Base-by-base conservation (phyloP, 2,329 filamentous ascomycete species). In the Arthrobotrys megalospora region DNA sequence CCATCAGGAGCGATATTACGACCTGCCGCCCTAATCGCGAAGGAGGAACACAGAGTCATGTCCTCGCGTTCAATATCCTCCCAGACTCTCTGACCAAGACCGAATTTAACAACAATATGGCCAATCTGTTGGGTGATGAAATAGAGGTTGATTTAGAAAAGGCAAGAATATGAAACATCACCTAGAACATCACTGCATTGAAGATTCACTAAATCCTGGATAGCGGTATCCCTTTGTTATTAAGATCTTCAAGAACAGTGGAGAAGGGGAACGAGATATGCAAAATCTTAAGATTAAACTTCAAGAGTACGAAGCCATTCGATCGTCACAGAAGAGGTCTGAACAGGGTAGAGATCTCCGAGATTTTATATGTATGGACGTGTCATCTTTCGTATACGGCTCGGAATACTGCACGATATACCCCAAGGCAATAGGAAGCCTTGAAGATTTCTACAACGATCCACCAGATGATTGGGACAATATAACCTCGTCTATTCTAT, bases 201-300 rank as follows among this genome's bases (percentile, higher is more conserved):
- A 28, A 28, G 24, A 28, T 28, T 28, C 5, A 28, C 24, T 28
- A 28, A 28, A 28, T 2, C 24, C 5, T 28, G 32, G 1, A 8
- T 43, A 67, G 64, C 12, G 3, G 14, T 45, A 67, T 16, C 64
- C 64, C 6, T 67, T 67, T 28, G 64, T 67, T 6, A 67, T 67
- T 6, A 67, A 67, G 38, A 45, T 67, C 7, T 55, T 67, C n/a
- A 52, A 34, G 16, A 34, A 24, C 10, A 53, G 32, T 8, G 28
- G 10, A 2, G 32, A 21, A 3, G 47, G 28, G 2, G 28, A 38
- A 43, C 41, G 34, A 32, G 64, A 55, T 38, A 43, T 67, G n/a
- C 8, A 41, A 43, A 28, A 11, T 8, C 64, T 67, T 8, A 52
- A 43, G 11, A 24, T 21, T 41, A 41, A 43, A 7, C 28, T 45